Evolutionary conservation across 2,329 filamentous ascomycete genomes (phyloP), one percentile per base, ranked within the genome.

Genomic region (Pseudogymnoascus sp.): DNA sequence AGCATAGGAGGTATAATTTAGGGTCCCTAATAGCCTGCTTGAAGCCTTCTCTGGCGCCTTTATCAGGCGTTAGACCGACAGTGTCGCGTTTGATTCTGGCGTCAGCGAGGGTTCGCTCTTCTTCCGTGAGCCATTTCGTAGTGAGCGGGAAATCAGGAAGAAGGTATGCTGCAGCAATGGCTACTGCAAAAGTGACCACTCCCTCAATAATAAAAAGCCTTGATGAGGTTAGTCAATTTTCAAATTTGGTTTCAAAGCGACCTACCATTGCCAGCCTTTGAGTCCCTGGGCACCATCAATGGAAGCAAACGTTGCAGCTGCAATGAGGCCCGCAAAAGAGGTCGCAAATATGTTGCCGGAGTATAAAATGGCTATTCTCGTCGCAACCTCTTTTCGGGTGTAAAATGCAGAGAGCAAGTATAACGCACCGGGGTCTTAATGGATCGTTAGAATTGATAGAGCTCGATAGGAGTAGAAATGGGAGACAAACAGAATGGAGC

Each of bases 31-130:
- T 65, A 25, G 75, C 74, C 49, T 72, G 71, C 64, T 74, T 74
- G 59, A 79, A 72, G 38, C 77, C 77, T 12, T 71, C 72, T 64
- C 73, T 75, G 3, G 76, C 75, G 8, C 74, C 76, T 5, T 74
- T 77, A 7, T 74, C 76, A 25, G 75, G 72, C 61, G 73, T 70
- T 4, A 75, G 75, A n/a, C 77, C 77, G 23, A 78, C 77, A 0
- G 78, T 76, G 55, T 78, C 77, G 60, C 73, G 72, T 2, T 75
- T 70, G 67, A 80, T 78, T 58, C 78, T 73, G n/a, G 68, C 67
- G 28, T 77, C 72, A 5, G 78, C 78, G 14, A 79, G 72, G 1
- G 76, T 72, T 14, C 78, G 74, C 63, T 78, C 74, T 25, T 75
- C 69, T 0, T 64, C 65, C 0, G 66, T 73, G 35, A 77, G 62